Base-by-base conservation (phyloP, 2,329 filamentous ascomycete genomes). In the Hypoxylon sp. region DNA sequence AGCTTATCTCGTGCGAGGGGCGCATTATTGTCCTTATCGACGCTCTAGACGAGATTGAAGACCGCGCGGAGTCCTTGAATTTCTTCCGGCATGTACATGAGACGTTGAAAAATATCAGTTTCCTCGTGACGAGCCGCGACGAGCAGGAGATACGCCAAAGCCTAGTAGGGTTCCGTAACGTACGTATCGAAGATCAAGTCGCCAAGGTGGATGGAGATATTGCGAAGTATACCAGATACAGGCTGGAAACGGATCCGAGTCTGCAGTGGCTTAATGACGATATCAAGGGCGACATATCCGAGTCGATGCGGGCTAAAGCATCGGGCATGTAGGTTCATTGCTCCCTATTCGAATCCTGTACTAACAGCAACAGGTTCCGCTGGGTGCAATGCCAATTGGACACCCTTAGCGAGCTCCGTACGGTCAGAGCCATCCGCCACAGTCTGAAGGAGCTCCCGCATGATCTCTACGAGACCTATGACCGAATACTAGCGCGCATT, bases 351-450 rank as follows among this genome's bases (percentile, higher is more conserved):
- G 10, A 4, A 34, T 34, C 10, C 19, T 26, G 34, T 46, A 22
- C 24, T 46, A 26, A 51, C 15, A n/a, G n/a, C 3, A 39, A 7
- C 11, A 64, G 61, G 56, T 64, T 64, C 43, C 61, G 56, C 10
- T 64, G 61, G 61, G 61, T 47, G 6, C 61, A 59, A 56, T 64
- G 61, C 19, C 61, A 64, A 44, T 30, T 64, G 15, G 61, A 64
- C 13, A 46, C 30, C 4, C 19, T 64, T 17, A 32, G 28, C 47
- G 47, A 47, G 22, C 56, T 55, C 19, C 56, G 61, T 11, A 59
- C 56, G 34, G 28, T 59, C 10, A 41, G 19, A 39, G 44, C 56
- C 28, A 56, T 64, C 8, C 56, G 61, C 10, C 15, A 41, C 13
- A 56, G 51, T 17, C 32, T 64, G 17, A 46, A 22, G 6, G 34